Conservation (phyloP, 2,329 filamentous ascomycete species). For the Malbranchea cinnamomea region DNA sequence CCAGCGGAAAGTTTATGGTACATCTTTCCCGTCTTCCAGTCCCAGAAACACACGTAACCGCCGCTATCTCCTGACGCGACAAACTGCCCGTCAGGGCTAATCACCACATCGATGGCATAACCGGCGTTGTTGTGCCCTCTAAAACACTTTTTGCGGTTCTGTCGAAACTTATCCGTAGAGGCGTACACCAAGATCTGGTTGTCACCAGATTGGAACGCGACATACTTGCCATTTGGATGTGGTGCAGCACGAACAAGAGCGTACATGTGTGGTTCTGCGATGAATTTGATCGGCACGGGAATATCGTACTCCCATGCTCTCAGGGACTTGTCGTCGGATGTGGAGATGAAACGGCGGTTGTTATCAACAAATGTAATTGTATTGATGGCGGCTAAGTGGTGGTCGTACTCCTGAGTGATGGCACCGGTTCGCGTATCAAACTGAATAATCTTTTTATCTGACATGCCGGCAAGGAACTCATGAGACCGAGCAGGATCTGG, state of each 20-base stretch:
- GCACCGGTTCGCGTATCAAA: conserved; percentile 77
- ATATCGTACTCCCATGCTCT: conserved; percentile 98
- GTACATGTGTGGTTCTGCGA: conserved; percentile 96
- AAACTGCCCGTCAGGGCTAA: conserved; percentile 85
- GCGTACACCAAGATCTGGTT: conserved; percentile 97
- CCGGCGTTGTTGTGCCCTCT: conserved; percentile 92
- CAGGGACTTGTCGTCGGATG: conserved; percentile 89
- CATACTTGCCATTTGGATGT: conserved; percentile 85
- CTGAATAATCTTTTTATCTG: conserved; percentile 96
- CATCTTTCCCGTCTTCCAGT: conserved; percentile 99
- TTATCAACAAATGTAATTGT: conserved; percentile 94
- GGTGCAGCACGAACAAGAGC: conserved; percentile 72
- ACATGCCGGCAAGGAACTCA: conserved; percentile 93
- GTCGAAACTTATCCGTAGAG: conserved; percentile 85
- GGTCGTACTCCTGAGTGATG: conserved; percentile 92
- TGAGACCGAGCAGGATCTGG: conserved; percentile 60
- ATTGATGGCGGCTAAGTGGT: conserved; percentile 94
- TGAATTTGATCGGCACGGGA: conserved; percentile 95
- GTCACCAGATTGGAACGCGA: conserved; percentile 83
- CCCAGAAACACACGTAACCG: conserved; percentile 91
- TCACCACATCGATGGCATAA: conserved; percentile 76
- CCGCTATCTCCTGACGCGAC: conserved; percentile 73
- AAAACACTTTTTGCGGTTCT: conserved; percentile 95
- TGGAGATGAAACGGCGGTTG: conserved; percentile 90
- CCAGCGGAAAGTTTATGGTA: conserved; percentile 81